Conservation (phyloP, 2,329 filamentous ascomycete species). For the Hymenoscyphus fraxineus region DNA sequence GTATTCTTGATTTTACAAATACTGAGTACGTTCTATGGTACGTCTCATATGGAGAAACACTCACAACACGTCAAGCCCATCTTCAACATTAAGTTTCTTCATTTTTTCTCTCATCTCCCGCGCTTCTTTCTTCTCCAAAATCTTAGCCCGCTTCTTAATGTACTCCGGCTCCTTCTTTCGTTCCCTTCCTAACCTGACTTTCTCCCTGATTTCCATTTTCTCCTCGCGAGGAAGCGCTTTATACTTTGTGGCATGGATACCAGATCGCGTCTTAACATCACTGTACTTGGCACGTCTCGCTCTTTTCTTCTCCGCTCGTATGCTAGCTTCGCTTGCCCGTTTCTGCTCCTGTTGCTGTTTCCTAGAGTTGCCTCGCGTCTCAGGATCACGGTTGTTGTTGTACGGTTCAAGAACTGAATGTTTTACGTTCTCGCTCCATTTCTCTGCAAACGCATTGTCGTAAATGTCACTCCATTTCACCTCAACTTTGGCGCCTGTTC, state of each 20-base stretch:
- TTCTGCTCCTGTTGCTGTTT: not conserved
- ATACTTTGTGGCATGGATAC: not conserved
- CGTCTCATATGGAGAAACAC: not conserved
- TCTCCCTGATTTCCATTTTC: not conserved
- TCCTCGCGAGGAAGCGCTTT: not conserved
- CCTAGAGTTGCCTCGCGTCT: not conserved
- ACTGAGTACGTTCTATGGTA: no score
- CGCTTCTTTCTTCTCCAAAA: not conserved
- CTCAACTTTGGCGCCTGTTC: constrained; percentile 22
- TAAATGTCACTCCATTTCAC: constrained; percentile 36
- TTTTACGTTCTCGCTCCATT: constrained; percentile 35
- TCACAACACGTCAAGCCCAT: not conserved
- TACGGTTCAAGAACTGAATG: constrained; percentile 30
- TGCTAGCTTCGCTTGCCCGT: no score
- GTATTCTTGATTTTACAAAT: not conserved
- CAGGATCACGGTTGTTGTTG: not conserved
- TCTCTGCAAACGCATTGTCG: constrained; percentile 37
- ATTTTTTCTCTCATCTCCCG: not conserved
- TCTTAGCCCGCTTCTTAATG: not conserved
- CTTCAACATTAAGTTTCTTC: not conserved
- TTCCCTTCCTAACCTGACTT: not conserved
- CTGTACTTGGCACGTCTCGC: not conserved
- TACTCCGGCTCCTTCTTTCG: not conserved
- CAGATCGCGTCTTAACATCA: not conserved
- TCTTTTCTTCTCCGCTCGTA: not conserved